Evolutionary conservation across 345 rosid genomes (phyloP), one percentile per base, ranked within the genome.

Genomic region (Ceriops zippeliana): DNA sequence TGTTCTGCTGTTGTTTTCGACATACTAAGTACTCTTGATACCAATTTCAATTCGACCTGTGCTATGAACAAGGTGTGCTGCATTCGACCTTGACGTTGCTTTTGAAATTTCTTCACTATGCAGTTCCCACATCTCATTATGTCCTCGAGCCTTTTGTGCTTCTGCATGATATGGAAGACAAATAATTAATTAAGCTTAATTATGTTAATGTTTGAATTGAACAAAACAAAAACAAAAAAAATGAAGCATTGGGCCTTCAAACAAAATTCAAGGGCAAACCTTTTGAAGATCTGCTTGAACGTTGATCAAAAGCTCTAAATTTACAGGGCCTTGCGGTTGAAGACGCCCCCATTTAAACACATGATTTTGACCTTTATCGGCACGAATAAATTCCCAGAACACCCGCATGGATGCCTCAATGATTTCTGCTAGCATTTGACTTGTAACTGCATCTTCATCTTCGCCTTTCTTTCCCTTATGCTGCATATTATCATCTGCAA

Each of bases 281-380:
- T 90, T 92, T 58, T 84, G 90, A 74, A 86, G 70, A 73, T 86
- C 69, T 15, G 83, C 70, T 73, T 76, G 78, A 60, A 86, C 73
- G 26, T 84, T 80, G 32, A 70, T 73, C 68, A 83, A 66, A 58
- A 88, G 83, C 75, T 83, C 85, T 31, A 69, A 81, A 58, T 83
- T 86, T 7, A 78, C 15, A 37, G 87, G 63, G 68, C 86, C 89
- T 53, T 77, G 83, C 26, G 82, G 82, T 71, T 81, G 77, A 31
- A 76, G 75, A 69, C 77, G 85, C 26, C 59, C 59, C 5, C 9
- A 27, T 56, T 9, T 21, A 27, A 27, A 24, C 59, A 24, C 6
- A 24, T 10, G 5, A 24, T 27, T 56, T 56, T 56, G 28, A 56
- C 24, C 59, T 27, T 56, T 56, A 4, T 56, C 31, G 59, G 59